These are phyloP conservation scores for Lipomyces yamanashiensis DNA, from an alignment of 805 yeast genomes.

Conservation along the genomic window DNA sequence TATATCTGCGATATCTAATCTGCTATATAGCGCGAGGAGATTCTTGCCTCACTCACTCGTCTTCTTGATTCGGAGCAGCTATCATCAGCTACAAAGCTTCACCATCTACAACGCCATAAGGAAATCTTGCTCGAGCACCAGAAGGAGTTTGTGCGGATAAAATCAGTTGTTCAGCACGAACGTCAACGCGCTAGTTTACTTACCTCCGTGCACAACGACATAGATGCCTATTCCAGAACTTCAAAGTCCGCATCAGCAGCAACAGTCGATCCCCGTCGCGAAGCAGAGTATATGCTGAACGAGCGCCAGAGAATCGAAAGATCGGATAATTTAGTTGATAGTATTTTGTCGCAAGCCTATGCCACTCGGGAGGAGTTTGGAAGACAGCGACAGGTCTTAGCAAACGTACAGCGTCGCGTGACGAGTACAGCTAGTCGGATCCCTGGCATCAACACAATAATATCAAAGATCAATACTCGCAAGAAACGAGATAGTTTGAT, in stretches of 20 bases:
- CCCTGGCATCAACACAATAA: conserved; percentile 81
- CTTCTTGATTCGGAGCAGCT: conserved; percentile 60
- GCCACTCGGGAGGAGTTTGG: conserved; percentile 85
- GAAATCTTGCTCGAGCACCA: conserved; percentile 75
- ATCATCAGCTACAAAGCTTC: conserved; percentile 72
- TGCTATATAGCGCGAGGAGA: conserved; percentile 53
- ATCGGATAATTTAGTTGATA: conserved; percentile 76
- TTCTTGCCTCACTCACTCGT: conserved; percentile 56
- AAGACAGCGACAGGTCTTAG: conserved; percentile 69
- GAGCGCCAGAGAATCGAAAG: conserved; percentile 76
- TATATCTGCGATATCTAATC: not conserved
- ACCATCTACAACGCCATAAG: conserved; percentile 81
- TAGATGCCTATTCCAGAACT: conserved; percentile 65
- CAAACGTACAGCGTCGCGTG: conserved; percentile 66
- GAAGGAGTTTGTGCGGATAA: conserved; percentile 63
- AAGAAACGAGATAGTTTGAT: conserved; percentile 86
- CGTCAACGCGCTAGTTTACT: conserved; percentile 76
- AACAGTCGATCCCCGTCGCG: conserved; percentile 43
- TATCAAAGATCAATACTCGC: conserved; percentile 82
- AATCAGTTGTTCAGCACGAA: conserved; percentile 66
- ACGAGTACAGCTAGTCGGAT: conserved; percentile 65
- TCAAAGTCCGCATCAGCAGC: conserved; percentile 37
- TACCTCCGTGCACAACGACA: conserved; percentile 77
- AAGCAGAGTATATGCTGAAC: conserved; percentile 74
- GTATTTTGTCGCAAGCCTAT: conserved; percentile 80